Percentiles rank a stretch among this genome's conserved stretches.
phyloP scores from a whole-genome alignment of 176 grass and related monocot species.

The Rhynchospora pubera region DNA sequence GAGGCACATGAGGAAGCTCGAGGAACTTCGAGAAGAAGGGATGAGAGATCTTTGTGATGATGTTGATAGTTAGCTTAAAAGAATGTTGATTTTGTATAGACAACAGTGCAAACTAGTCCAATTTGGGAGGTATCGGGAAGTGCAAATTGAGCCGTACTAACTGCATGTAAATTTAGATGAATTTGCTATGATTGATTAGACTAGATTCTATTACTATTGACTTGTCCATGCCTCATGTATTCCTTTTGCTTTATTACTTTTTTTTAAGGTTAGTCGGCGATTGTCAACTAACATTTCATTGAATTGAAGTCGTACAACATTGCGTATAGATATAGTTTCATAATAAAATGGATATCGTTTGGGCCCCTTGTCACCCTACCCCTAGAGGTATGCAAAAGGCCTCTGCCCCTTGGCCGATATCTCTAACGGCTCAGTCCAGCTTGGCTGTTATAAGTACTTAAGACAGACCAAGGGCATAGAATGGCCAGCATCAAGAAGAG shows the following conservation, averaged over 20 bases:
- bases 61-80: neutral
- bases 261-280: neutral
- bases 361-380: no score
- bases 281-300: no score
- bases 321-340: no score
- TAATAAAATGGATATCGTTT: no score
- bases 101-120: neutral
- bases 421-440: no score
- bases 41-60: neutral
- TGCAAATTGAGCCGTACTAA: neutral
- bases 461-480: no score
- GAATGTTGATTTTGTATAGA: conserved; percentile 13
- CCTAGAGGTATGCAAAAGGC: no score
- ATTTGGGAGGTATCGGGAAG: neutral
- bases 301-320: no score
- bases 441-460: no score
- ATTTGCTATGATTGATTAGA: neutral
- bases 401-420: no score
- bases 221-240: neutral
- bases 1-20: conserved; percentile 11
- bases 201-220: neutral
- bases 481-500: no score
- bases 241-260: neutral
- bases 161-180: neutral
- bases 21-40: conserved; percentile 10